phyloP scores from a whole-genome alignment of 202 grass and related monocot genomes.

The Schoenoplectus triqueter region DNA sequence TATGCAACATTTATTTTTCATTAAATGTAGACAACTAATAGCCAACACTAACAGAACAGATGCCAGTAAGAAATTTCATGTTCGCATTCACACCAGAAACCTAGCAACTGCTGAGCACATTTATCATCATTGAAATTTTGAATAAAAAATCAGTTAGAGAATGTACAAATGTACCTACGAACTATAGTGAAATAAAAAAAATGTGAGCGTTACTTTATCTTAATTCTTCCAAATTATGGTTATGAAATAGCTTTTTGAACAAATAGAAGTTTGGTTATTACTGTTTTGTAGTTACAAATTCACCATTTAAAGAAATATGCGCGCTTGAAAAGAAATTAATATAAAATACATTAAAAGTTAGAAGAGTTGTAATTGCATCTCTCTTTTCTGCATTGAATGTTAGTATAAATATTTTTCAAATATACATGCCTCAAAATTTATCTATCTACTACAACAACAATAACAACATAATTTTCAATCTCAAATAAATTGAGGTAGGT shows the following conservation, averaged over 20 bases:
- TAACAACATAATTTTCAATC: no score
- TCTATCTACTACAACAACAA: no score
- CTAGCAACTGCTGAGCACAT: background rate
- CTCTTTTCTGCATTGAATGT: no score
- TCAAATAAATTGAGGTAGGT: no score
- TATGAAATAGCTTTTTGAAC: background rate
- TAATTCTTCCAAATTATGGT: background rate
- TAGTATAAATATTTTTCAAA: no score
- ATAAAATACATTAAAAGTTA: no score
- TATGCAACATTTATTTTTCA: slow-evolving; percentile 19
- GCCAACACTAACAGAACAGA: background rate
- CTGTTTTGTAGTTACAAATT: no score
- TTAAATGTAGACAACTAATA: background rate
- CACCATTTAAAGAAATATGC: no score
- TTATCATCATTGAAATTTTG: background rate
- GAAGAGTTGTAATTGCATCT: no score
- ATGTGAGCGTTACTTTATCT: no score
- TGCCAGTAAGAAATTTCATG: background rate
- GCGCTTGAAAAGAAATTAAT: no score
- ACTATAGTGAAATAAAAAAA: background rate
- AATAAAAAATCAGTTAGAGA: background rate
- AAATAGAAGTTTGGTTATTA: background rate
- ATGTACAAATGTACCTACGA: background rate
- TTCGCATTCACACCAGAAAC: background rate
- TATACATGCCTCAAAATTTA: no score